These are phyloP conservation scores for Amoebophrya sp. DNA, from an alignment of 169 alveolate genomes.

Conservation along the genomic window DNA sequence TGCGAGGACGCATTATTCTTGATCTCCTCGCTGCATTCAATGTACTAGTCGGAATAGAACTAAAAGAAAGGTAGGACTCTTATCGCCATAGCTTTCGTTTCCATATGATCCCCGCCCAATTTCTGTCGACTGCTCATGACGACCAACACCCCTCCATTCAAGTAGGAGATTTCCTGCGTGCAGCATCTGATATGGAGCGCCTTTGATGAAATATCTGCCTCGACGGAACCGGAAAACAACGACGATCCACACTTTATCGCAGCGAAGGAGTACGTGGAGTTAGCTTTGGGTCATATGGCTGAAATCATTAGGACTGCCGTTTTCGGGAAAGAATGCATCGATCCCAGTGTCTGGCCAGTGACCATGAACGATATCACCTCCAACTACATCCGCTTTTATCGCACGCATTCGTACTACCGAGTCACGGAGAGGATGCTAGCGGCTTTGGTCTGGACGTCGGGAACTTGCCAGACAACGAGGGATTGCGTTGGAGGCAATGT, in stretches of 20 bases:
- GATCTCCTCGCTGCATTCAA: too few species aligned
- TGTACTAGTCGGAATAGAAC: too few species aligned
- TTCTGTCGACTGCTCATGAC: too few species aligned
- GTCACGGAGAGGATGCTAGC: conserved; percentile 3
- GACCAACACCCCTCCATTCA: too few species aligned
- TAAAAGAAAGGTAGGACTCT: too few species aligned
- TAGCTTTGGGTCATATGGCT: not conserved
- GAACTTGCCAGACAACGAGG: not conserved
- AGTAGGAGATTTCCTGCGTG: not conserved
- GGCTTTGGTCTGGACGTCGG: not conserved
- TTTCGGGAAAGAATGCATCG: conserved; percentile 4
- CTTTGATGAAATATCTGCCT: not conserved
- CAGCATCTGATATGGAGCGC: not conserved
- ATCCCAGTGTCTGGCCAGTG: not conserved
- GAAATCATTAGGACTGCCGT: not conserved
- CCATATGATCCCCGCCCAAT: too few species aligned
- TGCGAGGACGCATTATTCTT: too few species aligned
- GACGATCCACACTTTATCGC: not conserved
- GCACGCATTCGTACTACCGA: conserved; percentile 1
- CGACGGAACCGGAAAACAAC: not conserved
- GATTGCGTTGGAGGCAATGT: conserved; percentile 17
- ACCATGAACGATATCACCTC: not conserved
- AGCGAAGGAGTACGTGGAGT: not conserved
- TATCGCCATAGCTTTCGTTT: too few species aligned
- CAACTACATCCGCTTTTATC: conserved; percentile 17